A percentile compares a stretch with the other conserved stretches of the same genome.
phyloP scores from a whole-genome alignment of 176 grass and related monocot species.

The Triticum monococcum region DNA sequence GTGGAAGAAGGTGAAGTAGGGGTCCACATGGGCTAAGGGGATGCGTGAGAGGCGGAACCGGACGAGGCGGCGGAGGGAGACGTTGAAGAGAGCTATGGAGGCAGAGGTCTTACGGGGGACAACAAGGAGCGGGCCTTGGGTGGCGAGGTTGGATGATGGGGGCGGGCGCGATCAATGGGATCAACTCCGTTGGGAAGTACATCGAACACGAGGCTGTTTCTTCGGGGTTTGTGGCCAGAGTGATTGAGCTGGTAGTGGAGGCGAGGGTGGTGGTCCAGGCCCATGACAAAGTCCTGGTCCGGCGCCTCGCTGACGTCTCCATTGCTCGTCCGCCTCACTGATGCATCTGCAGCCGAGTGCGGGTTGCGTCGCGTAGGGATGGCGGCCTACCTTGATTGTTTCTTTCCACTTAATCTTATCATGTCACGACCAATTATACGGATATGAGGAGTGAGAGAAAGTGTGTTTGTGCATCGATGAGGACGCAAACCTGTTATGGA shows the following conservation, averaged over 20 bases:
- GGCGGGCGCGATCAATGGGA: background rate
- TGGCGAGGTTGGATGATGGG: background rate
- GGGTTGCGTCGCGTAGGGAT: no score
- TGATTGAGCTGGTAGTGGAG: background rate
- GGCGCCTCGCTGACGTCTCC: background rate
- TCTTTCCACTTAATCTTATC: no score
- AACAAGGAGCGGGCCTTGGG: background rate
- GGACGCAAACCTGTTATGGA: no score
- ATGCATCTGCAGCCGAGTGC: no score
- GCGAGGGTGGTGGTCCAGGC: background rate
- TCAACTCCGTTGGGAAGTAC: background rate
- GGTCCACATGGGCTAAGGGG: no score
- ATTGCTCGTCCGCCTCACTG: background rate
- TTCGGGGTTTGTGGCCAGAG: background rate
- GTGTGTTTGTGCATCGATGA: no score
- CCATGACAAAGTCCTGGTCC: background rate
- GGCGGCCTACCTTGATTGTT: no score
- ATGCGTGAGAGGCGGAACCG: background rate
- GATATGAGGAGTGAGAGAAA: no score
- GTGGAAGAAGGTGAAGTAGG: background rate
- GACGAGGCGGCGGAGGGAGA: background rate
- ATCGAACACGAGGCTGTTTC: background rate
- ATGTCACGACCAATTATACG: no score
- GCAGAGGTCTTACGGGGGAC: background rate
- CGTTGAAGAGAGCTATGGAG: background rate